Percentiles rank a stretch among this genome's conserved stretches.
Conservation (phyloP, 495 filamentous ascomycete species). For the Neurospora hispaniola region DNA sequence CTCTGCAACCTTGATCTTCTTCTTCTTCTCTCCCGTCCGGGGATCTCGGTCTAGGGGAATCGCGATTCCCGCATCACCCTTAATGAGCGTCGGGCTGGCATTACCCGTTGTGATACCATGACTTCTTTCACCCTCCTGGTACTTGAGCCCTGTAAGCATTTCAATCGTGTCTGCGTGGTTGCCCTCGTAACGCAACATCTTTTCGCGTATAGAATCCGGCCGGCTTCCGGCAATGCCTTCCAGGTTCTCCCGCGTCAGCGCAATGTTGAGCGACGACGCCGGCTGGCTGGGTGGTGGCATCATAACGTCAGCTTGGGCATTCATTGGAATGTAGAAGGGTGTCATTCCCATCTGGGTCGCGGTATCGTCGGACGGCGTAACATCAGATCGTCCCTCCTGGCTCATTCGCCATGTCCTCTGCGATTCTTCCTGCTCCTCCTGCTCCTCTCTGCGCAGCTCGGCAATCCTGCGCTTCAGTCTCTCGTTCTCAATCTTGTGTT, state of each 20-base stretch:
- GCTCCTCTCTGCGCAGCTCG: constrained; percentile 77
- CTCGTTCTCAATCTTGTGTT: constrained; percentile 97
- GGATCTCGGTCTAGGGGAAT: constrained; percentile 66
- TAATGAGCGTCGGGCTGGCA: constrained; percentile 64
- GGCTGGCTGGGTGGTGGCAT: constrained; percentile 67
- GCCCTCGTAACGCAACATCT: constrained; percentile 65
- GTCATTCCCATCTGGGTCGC: constrained; percentile 4
- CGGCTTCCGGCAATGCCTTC: constrained; percentile 62
- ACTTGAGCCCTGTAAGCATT: constrained; percentile 82
- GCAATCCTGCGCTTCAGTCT: constrained; percentile 72
- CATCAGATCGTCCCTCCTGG: constrained; percentile 43
- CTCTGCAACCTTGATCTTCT: constrained; percentile 79
- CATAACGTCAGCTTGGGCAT: constrained; percentile 18
- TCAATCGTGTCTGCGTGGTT: constrained; percentile 83
- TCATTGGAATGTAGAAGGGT: constrained; percentile 13
- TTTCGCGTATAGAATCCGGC: constrained; percentile 65
- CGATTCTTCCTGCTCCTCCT: constrained; percentile 55
- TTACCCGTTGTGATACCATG: constrained; percentile 82
- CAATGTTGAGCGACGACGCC: constrained; percentile 43
- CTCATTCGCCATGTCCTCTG: constrained; percentile 41
- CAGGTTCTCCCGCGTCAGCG: constrained; percentile 65
- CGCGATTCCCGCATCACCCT: constrained; percentile 77
- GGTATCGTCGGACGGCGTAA: constrained; percentile 42
- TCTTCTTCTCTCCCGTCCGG: constrained; percentile 64
- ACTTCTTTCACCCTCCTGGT: constrained; percentile 80